Conservation (phyloP, 768 basidiomycete genomes). For the Mycena albidolilacea region DNA sequence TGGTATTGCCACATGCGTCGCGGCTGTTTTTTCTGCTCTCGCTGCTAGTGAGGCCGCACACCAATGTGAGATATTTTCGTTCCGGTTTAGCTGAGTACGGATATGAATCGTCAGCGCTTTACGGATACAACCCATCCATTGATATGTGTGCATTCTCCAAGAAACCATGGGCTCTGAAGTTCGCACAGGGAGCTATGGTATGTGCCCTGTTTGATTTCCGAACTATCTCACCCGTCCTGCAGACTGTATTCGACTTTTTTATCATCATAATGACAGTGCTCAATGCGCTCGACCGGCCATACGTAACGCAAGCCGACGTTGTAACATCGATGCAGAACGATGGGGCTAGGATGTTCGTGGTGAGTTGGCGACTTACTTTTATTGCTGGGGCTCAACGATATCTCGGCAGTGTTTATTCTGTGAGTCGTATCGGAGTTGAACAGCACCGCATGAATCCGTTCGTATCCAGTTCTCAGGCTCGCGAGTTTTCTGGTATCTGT, state of each 20-base stretch:
- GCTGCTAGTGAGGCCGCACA: not conserved
- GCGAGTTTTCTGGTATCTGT: not conserved
- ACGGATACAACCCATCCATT: not conserved
- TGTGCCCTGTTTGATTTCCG: not conserved
- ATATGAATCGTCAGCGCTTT: not conserved
- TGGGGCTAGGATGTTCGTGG: conserved; percentile 14
- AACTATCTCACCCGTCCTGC: not conserved
- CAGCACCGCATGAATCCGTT: not conserved
- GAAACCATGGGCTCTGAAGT: conserved; percentile 10
- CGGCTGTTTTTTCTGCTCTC: not conserved
- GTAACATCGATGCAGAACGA: conserved; percentile 4
- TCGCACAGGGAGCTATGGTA: not conserved
- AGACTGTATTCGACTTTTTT: conserved; percentile 23
- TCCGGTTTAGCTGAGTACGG: not conserved
- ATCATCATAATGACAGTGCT: conserved; percentile 22
- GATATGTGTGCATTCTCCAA: conserved; percentile 4
- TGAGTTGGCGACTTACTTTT: not conserved
- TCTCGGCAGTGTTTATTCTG: not conserved
- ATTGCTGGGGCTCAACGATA: not conserved
- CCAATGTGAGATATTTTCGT: not conserved
- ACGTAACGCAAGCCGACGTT: conserved; percentile 13
- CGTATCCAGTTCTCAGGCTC: not conserved
- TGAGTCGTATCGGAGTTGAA: not conserved
- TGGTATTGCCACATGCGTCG: not conserved
- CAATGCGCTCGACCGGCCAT: conserved; percentile 9